phyloP scores from a whole-genome alignment of 192 early-diverging fungal species.

The Entomortierella beljakovae region DNA sequence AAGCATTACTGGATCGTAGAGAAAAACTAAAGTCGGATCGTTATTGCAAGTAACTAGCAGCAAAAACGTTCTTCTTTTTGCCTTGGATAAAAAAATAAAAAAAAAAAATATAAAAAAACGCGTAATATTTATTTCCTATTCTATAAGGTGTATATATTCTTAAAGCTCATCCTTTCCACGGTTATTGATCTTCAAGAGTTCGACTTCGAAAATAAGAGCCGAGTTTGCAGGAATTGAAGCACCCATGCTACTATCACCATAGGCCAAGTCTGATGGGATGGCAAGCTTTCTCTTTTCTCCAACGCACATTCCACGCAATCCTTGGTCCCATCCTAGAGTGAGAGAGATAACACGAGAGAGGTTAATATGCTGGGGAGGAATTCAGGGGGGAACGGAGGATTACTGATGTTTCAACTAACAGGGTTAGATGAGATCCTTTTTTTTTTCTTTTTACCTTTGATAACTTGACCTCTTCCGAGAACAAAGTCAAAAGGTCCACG shows the following conservation, averaged over 20 bases:
- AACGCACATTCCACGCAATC: conserved; percentile 78
- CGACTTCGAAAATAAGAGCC: conserved; percentile 86
- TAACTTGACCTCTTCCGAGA: conserved; percentile 71
- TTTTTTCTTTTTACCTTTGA: conserved; percentile 63
- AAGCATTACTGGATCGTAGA: conserved; percentile 82
- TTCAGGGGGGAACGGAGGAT: too few species aligned
- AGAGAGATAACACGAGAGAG: neutral
- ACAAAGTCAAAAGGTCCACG: conserved; percentile 80
- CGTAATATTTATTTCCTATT: neutral
- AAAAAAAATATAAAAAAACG: neutral
- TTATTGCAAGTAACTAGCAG: conserved; percentile 75
- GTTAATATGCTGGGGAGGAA: neutral
- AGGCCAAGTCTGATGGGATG: conserved; percentile 75
- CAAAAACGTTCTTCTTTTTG: neutral
- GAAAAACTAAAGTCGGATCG: conserved; percentile 87
- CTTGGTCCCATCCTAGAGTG: conserved; percentile 76
- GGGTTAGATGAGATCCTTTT: too few species aligned
- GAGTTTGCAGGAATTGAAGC: conserved; percentile 55
- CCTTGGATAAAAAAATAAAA: too few species aligned
- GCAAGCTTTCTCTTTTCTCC: conserved; percentile 82
- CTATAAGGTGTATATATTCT: neutral
- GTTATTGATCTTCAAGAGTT: conserved; percentile 69
- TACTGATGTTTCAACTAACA: too few species aligned
- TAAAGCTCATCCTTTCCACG: conserved; percentile 39
- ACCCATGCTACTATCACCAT: conserved; percentile 66